These are phyloP conservation scores for Epichloe elymi DNA, from an alignment of 2,329 filamentous ascomycete genomes.

Conservation along the genomic window DNA sequence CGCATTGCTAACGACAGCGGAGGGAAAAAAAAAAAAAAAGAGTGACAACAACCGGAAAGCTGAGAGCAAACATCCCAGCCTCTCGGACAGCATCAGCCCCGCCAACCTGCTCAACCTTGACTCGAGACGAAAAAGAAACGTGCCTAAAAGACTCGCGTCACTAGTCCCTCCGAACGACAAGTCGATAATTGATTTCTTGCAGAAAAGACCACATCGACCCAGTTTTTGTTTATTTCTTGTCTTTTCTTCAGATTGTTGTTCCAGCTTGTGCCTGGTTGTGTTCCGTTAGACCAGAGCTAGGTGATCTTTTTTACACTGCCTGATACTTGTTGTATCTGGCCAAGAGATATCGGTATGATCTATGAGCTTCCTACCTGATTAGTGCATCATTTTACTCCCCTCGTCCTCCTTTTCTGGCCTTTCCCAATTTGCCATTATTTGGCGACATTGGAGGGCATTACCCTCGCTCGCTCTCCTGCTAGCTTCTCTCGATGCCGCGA, in stretches of 20 bases:
- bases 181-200: not conserved
- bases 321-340: not conserved
- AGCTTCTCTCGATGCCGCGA: not conserved
- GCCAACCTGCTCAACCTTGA: slow-evolving; percentile 1
- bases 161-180: not conserved
- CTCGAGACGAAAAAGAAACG: slow-evolving; percentile 3
- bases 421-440: not conserved
- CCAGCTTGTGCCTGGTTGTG: not conserved
- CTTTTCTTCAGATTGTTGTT: not conserved
- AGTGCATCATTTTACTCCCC: no score
- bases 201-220: not conserved
- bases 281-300: not conserved
- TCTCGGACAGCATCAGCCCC: not conserved
- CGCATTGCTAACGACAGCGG: not conserved
- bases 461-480: not conserved
- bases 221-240: not conserved
- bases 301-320: not conserved
- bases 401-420: not conserved
- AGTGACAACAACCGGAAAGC: not conserved
- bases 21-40: no score
- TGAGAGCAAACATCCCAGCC: not conserved
- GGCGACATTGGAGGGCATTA: not conserved
- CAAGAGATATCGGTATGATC: not conserved
- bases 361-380: not conserved
- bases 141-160: not conserved